Conservation (phyloP, 805 yeast genomes). For the Ogataea ramenticola region DNA sequence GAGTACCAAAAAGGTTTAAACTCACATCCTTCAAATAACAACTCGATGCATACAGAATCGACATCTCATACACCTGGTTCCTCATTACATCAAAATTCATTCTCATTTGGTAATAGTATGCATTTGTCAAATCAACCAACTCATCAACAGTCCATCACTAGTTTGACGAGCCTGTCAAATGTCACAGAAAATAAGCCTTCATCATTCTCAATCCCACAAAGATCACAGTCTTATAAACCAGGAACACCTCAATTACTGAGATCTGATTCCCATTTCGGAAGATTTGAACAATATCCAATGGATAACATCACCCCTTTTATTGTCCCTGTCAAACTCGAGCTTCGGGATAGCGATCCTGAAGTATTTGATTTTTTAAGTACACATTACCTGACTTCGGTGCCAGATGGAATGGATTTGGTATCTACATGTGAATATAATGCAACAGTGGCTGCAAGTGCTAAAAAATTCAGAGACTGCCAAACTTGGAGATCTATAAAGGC, state of each 20-base stretch:
- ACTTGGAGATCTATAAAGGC: slow-evolving; percentile 55
- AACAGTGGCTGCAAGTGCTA: slow-evolving; percentile 43
- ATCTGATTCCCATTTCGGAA: neutral
- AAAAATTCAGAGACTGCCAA: slow-evolving; percentile 48
- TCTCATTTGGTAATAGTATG: neutral
- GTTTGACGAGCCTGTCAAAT: neutral
- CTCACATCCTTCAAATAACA: neutral
- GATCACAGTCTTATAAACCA: neutral
- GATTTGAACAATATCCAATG: neutral
- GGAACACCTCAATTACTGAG: neutral
- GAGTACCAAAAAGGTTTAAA: slow-evolving; percentile 28
- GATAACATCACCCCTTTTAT: slow-evolving; percentile 23
- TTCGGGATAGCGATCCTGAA: slow-evolving; percentile 34
- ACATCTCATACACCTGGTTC: neutral
- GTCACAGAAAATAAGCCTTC: neutral
- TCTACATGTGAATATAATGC: slow-evolving; percentile 57
- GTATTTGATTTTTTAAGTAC: slow-evolving; percentile 42
- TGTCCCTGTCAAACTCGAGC: slow-evolving; percentile 34
- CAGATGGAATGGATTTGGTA: slow-evolving; percentile 40
- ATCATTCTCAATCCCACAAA: neutral
- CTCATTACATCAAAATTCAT: neutral
- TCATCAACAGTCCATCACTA: neutral
- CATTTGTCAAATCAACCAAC: neutral
- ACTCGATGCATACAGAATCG: neutral
- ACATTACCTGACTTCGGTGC: slow-evolving; percentile 39